These are phyloP conservation scores for Saitoella complicata DNA, from an alignment of 805 yeast species.

Conservation along the genomic window DNA sequence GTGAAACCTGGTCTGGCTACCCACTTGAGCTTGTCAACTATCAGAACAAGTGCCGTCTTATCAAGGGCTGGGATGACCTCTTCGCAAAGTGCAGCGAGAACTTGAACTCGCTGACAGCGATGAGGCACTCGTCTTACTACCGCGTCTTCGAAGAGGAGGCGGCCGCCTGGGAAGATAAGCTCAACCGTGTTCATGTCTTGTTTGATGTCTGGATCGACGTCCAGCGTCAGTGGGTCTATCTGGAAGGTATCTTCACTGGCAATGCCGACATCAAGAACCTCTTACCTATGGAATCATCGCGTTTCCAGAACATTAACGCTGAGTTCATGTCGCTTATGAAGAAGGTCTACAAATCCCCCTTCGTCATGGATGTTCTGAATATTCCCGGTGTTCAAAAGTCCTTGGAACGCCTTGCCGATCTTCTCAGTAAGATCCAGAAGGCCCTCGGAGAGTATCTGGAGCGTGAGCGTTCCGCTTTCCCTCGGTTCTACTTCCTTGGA, in stretches of 20 bases:
- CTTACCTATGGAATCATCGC: constrained; percentile 50
- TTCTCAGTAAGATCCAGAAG: constrained; percentile 40
- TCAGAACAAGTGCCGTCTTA: constrained; percentile 35
- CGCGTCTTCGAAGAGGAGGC: constrained; percentile 44
- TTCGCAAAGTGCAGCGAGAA: constrained; percentile 46
- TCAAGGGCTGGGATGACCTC: constrained; percentile 51
- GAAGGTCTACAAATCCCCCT: constrained; percentile 30
- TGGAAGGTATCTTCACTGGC: constrained; percentile 56
- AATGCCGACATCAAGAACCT: constrained; percentile 42
- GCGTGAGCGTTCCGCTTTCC: constrained; percentile 56
- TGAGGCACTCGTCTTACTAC: constrained; percentile 53
- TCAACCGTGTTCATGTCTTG: constrained; percentile 35
- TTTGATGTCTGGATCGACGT: constrained; percentile 66
- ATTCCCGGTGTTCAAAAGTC: constrained; percentile 32
- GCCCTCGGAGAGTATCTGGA: constrained; percentile 69
- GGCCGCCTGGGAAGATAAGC: constrained; percentile 34
- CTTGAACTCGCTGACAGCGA: constrained; percentile 44
- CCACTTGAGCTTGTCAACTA: constrained; percentile 39
- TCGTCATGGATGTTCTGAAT: constrained; percentile 37
- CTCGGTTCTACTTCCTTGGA: constrained; percentile 75
- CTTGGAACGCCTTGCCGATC: constrained; percentile 36
- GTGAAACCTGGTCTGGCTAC: constrained; percentile 37
- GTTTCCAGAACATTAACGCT: constrained; percentile 46
- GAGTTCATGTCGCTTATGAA: constrained; percentile 43
- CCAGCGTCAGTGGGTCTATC: constrained; percentile 77